Evolutionary conservation across 768 basidiomycete species (phyloP).

Genomic region (Tylopilus vinaceipallidus): DNA sequence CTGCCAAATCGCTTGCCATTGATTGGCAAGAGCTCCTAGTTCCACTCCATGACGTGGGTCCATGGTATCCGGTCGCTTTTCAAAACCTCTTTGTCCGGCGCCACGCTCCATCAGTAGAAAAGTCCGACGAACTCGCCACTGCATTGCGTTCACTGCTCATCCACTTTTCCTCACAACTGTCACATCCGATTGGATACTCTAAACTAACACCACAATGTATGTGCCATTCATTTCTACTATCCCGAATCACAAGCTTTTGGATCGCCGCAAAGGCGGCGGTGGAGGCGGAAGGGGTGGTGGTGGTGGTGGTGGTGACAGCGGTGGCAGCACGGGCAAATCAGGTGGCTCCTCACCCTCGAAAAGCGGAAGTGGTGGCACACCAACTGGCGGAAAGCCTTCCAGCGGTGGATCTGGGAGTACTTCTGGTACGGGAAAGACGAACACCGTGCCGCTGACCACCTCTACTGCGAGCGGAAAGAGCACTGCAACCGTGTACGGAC

Average conservation of each 20-base stretch:
- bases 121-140: too few relatives aligned
- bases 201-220: slow-evolving; percentile 11
- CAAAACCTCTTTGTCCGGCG: too few relatives aligned
- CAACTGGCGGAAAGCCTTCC: slow-evolving; percentile 1
- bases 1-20: too few relatives aligned
- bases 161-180: neutral
- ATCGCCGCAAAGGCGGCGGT: slow-evolving; percentile 35
- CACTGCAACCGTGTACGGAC: slow-evolving; percentile 32
- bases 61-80: too few relatives aligned
- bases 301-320: slow-evolving; percentile 3
- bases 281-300: slow-evolving; percentile 24
- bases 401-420: slow-evolving; percentile 1
- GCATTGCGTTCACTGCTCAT: too few relatives aligned
- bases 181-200: neutral
- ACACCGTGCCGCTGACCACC: slow-evolving; percentile 18
- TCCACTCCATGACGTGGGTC: too few relatives aligned
- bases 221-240: slow-evolving; percentile 17
- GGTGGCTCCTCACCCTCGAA: slow-evolving; percentile 11
- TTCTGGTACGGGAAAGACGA: slow-evolving; percentile 6
- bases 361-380: neutral
- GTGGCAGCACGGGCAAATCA: slow-evolving; percentile 11
- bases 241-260: slow-evolving; percentile 1
- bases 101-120: too few relatives aligned
- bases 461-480: slow-evolving; percentile 23
- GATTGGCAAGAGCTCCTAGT: too few relatives aligned